Evolutionary conservation across 805 yeast species (phyloP).

Genomic region (Suhomyces tanzawaensis): DNA sequence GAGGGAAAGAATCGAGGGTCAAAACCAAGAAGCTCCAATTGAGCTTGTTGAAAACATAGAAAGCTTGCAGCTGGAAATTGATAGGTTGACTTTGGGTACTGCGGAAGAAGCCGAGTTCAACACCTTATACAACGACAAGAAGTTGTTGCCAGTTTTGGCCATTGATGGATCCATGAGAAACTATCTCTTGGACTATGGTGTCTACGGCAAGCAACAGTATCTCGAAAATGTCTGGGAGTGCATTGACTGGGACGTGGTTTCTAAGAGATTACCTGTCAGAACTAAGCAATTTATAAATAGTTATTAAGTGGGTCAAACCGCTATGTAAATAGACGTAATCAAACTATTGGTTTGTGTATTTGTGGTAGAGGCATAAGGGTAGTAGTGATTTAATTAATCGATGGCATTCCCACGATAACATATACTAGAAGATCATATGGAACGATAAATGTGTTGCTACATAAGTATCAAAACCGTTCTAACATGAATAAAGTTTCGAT

Average conservation of each 20-base stretch:
- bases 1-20: slow-evolving; percentile 17
- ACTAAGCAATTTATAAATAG: slow-evolving; percentile 18
- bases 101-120: slow-evolving; percentile 42
- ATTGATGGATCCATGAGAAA: slow-evolving; percentile 71
- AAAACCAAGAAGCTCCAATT: slow-evolving; percentile 10
- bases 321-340: too few species aligned
- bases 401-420: too few species aligned
- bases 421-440: too few species aligned
- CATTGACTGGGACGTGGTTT: slow-evolving; percentile 43
- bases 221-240: slow-evolving; percentile 45
- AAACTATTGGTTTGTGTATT: too few species aligned
- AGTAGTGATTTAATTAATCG: too few species aligned
- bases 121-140: slow-evolving; percentile 34
- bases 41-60: slow-evolving; percentile 10
- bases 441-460: too few species aligned
- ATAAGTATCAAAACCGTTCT: too few species aligned
- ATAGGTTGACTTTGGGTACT: slow-evolving; percentile 32
- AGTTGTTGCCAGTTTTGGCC: slow-evolving; percentile 59
- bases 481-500: too few species aligned
- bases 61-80: slow-evolving; percentile 10
- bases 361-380: too few species aligned
- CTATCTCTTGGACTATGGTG: slow-evolving; percentile 74
- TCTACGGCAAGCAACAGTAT: slow-evolving; percentile 49
- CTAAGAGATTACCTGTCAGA: slow-evolving; percentile 34
- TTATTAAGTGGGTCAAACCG: slow-evolving; percentile 4